phyloP scores from a whole-genome alignment of 805 yeast species.

The Millerago galiae region DNA sequence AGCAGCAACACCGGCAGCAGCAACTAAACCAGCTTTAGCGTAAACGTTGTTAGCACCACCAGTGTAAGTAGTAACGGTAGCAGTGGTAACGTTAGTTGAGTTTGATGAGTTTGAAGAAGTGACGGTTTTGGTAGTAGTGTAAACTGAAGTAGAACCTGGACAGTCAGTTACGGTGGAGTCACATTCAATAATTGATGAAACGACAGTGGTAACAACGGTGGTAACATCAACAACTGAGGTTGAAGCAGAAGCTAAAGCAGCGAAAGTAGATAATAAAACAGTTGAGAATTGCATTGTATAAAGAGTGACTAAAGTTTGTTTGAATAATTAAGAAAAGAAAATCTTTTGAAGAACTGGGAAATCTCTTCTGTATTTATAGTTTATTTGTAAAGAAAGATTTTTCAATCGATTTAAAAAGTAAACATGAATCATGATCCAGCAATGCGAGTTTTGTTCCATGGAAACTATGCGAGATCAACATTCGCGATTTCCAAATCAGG shows the following conservation, averaged over 20 bases:
- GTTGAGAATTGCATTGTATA: conserved; percentile 27
- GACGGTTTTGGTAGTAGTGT: conserved; percentile 1
- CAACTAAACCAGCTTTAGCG: conserved; percentile 27
- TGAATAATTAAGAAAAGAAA: conserved; percentile 4
- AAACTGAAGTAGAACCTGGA: conserved; percentile 8
- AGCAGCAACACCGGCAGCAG: conserved; percentile 25
- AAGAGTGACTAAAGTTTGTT: conserved; percentile 24
- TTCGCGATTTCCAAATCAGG: no score
- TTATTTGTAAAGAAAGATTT: no score
- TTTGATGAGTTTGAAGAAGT: conserved; percentile 4
- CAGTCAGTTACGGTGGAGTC: conserved; percentile 9
- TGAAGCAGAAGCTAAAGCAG: conserved; percentile 21
- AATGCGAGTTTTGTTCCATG: no score
- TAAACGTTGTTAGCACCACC: conserved; percentile 24
- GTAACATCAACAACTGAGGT: conserved; percentile 12
- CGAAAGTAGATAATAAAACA: conserved; percentile 20
- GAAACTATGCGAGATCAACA: no score
- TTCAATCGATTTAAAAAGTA: no score
- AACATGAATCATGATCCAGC: no score
- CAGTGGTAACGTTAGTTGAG: conserved; percentile 18
- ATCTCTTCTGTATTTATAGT: conserved; percentile 3
- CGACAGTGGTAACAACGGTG: conserved; percentile 5
- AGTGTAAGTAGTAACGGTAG: conserved; percentile 22
- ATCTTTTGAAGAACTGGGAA: background rate
- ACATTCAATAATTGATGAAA: conserved; percentile 12